Evolutionary conservation across 768 basidiomycete genomes (phyloP).

Genomic region (Hygrophoropsis aurantiaca): DNA sequence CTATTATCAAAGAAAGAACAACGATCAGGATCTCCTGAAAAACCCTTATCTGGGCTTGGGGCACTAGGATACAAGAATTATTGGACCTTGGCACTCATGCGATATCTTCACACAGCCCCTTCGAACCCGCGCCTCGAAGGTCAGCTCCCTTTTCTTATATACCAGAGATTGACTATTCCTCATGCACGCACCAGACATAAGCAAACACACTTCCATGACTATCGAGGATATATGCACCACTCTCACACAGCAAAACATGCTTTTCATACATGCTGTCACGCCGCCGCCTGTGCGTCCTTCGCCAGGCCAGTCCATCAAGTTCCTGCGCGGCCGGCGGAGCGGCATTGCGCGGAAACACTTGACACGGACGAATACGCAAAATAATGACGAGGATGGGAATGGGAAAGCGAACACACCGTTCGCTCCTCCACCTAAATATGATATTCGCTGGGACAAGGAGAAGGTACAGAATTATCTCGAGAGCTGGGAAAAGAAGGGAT

Average conservation of each 20-base stretch:
- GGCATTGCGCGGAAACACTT: conserved; percentile 65
- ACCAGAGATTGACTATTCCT: conserved; percentile 12
- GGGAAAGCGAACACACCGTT: conserved; percentile 50
- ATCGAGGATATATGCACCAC: conserved; percentile 82
- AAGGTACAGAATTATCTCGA: conserved; percentile 64
- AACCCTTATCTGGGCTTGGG: conserved; percentile 90
- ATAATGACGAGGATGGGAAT: conserved; percentile 34
- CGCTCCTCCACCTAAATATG: conserved; percentile 67
- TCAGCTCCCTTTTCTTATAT: conserved; percentile 32
- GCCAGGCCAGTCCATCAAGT: conserved; percentile 79
- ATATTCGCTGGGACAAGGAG: conserved; percentile 70
- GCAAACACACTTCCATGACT: conserved; percentile 85
- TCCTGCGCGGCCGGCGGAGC: conserved; percentile 63
- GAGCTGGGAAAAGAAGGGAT: conserved; percentile 77
- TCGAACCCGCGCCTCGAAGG: conserved; percentile 72
- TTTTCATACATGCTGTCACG: conserved; percentile 49
- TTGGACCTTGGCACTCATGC: conserved; percentile 88
- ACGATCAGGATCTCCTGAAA: conserved; percentile 89
- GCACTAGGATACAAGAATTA: conserved; percentile 94
- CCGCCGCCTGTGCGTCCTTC: conserved; percentile 59
- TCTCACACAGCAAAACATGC: conserved; percentile 73
- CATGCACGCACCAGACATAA: conserved; percentile 61
- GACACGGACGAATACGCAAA: conserved; percentile 52
- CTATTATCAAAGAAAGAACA: conserved; percentile 94
- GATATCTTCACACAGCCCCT: conserved; percentile 65